phyloP scores from a whole-genome alignment of 2,329 filamentous ascomycete genomes.

The Ophiostoma sp. region DNA sequence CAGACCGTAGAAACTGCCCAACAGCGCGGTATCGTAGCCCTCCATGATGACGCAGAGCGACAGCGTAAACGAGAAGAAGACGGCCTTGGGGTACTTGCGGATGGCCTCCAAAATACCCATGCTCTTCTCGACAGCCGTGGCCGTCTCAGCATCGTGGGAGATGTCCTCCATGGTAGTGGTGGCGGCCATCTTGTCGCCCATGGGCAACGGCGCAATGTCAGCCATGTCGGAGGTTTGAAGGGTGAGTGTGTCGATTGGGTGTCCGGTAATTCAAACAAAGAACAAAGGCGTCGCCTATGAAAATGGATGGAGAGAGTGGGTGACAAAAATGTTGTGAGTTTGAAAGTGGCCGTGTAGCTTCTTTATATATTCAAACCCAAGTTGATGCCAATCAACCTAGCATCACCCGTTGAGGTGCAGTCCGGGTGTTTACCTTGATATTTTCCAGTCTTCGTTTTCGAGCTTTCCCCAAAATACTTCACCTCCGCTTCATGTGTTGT shows the following conservation, averaged over 20 bases:
- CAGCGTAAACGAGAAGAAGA: constrained; percentile 26
- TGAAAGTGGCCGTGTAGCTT: not conserved
- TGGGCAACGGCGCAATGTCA: not conserved
- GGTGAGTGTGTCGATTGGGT: not conserved
- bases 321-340: not conserved
- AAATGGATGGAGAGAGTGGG: not conserved
- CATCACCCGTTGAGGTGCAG: too few species aligned
- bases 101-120: constrained; percentile 32
- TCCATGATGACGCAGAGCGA: constrained; percentile 32
- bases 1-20: constrained; percentile 31
- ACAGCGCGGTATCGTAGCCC: constrained; percentile 33
- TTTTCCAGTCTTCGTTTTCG: not conserved
- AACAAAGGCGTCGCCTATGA: not conserved
- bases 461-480: not conserved
- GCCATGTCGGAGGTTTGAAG: not conserved
- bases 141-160: constrained; percentile 12
- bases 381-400: not conserved
- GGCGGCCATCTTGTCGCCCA: not conserved
- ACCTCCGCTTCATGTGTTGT: not conserved
- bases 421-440: too few species aligned
- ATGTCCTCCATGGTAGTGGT: constrained; percentile 1
- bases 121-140: constrained; percentile 15
- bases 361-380: constrained; percentile 2
- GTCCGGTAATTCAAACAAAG: not conserved
- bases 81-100: constrained; percentile 28